These are phyloP conservation scores for Westerdykella aurantiaca DNA, from an alignment of 2,329 filamentous ascomycete species.

Conservation along the genomic window DNA sequence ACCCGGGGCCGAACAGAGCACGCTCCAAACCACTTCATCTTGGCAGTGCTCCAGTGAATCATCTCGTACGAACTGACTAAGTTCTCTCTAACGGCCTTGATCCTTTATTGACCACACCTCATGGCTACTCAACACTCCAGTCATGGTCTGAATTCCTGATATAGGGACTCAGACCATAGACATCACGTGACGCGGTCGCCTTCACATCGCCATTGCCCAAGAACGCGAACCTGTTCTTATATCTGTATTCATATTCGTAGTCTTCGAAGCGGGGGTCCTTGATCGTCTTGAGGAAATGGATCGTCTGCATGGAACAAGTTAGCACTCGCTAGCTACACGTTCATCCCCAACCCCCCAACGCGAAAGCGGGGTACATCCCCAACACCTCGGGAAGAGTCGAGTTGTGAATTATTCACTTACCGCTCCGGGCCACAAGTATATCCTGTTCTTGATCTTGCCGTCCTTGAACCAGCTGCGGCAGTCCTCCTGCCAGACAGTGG, in stretches of 20 bases:
- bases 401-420: conserved; percentile 14
- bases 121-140: conserved; percentile 41
- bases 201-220: conserved; percentile 41
- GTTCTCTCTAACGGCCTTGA: too few species aligned
- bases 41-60: too few species aligned
- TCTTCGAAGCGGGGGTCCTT: conserved; percentile 41
- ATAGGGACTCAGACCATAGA: conserved; percentile 41
- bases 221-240: conserved; percentile 30
- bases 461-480: conserved; percentile 35
- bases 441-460: conserved; percentile 28
- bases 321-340: conserved; percentile 4
- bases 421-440: conserved; percentile 30
- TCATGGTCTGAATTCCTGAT: conserved; percentile 42
- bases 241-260: conserved; percentile 40
- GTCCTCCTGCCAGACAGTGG: conserved; percentile 30
- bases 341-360: conserved; percentile 11
- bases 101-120: not conserved
- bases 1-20: too few species aligned
- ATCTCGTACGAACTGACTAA: too few species aligned
- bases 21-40: too few species aligned
- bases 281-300: conserved; percentile 37
- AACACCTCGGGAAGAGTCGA: too few species aligned
- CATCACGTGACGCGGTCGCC: conserved; percentile 37
- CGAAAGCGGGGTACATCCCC: conserved; percentile 19
- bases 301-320: conserved; percentile 28